Percentiles rank a stretch among this genome's conserved stretches.
These are phyloP conservation scores for Forsythia viridissima DNA, from an alignment of 257 asterid species.

Conservation along the genomic window DNA sequence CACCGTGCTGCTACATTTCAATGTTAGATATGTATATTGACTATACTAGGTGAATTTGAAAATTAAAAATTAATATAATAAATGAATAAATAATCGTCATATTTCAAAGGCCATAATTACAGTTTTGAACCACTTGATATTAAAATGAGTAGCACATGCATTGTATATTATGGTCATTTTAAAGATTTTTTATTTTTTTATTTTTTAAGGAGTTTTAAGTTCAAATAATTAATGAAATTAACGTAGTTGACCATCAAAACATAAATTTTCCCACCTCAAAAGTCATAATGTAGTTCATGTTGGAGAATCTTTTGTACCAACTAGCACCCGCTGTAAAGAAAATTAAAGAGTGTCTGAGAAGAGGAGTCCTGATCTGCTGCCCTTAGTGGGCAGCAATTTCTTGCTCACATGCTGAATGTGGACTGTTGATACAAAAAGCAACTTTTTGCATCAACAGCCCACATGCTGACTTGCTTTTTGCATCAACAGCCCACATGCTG, in stretches of 20 bases:
- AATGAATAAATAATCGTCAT: no score
- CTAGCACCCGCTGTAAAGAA: conserved; percentile 1
- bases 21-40: not conserved
- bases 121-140: not conserved
- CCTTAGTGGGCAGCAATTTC: no score
- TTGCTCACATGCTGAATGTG: no score
- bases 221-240: not conserved
- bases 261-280: not conserved
- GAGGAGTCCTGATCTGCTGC: no score
- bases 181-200: not conserved
- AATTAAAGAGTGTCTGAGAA: not conserved
- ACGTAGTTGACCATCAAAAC: conserved; percentile 26
- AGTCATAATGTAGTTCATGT: conserved; percentile 7
- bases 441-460: no score
- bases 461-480: no score
- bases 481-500: no score
- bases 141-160: not conserved
- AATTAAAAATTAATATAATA: not conserved
- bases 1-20: not conserved
- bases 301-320: not conserved
- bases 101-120: not conserved
- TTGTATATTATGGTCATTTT: not conserved
- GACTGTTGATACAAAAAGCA: no score
- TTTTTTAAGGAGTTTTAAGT: not conserved
- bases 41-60: not conserved